Conservation (phyloP, 2,329 filamentous ascomycete genomes). For the Clonostachys rhizophaga region DNA sequence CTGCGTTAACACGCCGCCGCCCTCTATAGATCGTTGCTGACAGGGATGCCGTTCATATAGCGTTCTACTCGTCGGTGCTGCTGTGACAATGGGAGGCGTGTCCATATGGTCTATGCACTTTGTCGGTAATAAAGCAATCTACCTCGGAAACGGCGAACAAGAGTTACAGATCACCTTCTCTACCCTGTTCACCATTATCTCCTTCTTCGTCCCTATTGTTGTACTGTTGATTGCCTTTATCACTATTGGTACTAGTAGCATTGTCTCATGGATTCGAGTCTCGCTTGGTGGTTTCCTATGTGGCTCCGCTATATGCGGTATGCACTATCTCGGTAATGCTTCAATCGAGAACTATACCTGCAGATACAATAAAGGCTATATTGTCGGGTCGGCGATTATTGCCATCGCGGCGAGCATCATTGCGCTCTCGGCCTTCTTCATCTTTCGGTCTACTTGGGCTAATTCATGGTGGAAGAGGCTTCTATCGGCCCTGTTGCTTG, state of each 20-base stretch:
- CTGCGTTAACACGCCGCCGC: neutral
- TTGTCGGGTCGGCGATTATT: conserved; percentile 67
- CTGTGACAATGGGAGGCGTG: conserved; percentile 69
- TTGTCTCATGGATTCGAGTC: conserved; percentile 53
- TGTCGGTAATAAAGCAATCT: conserved; percentile 75
- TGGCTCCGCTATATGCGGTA: conserved; percentile 72
- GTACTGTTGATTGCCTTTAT: conserved; percentile 72
- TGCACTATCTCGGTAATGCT: conserved; percentile 86
- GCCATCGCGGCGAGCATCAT: conserved; percentile 67
- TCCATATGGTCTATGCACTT: conserved; percentile 79
- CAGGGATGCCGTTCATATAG: conserved; percentile 23
- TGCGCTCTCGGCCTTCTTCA: conserved; percentile 73
- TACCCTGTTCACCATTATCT: conserved; percentile 65
- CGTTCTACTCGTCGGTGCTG: conserved; percentile 58
- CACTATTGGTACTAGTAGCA: conserved; percentile 57
- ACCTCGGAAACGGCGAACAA: conserved; percentile 57
- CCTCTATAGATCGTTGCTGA: neutral
- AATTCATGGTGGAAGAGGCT: conserved; percentile 73
- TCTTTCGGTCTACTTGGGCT: conserved; percentile 71
- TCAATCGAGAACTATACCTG: conserved; percentile 75
- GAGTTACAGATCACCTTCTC: conserved; percentile 72
- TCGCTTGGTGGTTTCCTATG: conserved; percentile 62
- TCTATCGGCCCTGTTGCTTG: conserved; percentile 62
- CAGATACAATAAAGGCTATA: conserved; percentile 51
- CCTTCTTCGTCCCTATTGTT: conserved; percentile 74